A percentile compares a stretch with the other conserved stretches of the same genome.
Evolutionary conservation across 1,139 yeast genomes (phyloP).

Genomic region (Sugiyamaella paludigena): DNA sequence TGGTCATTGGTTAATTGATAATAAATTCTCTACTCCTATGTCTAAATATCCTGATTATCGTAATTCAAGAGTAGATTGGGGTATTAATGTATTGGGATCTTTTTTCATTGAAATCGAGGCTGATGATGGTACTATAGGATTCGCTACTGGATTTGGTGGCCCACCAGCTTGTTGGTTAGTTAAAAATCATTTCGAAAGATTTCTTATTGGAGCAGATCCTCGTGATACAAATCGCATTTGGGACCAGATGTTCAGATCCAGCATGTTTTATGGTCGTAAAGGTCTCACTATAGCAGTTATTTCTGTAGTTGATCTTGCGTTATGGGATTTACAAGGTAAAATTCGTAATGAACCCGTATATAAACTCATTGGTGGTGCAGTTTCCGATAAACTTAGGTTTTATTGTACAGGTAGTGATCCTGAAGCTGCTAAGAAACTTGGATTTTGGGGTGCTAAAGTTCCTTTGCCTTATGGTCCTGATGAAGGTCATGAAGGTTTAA

Average conservation of each 20-base stretch:
- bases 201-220: conserved; percentile 47
- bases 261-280: conserved; percentile 52
- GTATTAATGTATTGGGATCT: conserved; percentile 51
- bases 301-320: conserved; percentile 47
- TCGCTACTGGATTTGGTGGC: conserved; percentile 55
- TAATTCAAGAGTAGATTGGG: conserved; percentile 47
- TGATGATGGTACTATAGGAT: conserved; percentile 48
- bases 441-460: conserved; percentile 53
- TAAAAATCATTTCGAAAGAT: conserved; percentile 46
- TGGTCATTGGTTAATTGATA: conserved; percentile 51
- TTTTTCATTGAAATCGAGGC: conserved; percentile 50
- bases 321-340: conserved; percentile 51
- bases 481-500: conserved; percentile 47
- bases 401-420: conserved; percentile 51
- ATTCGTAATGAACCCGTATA: conserved; percentile 50
- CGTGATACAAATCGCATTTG: conserved; percentile 45
- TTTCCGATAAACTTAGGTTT: conserved; percentile 45
- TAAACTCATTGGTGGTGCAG: conserved; percentile 51
- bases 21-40: conserved; percentile 49
- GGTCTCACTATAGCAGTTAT: conserved; percentile 49
- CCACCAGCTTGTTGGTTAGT: conserved; percentile 51
- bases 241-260: conserved; percentile 50
- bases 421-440: conserved; percentile 46
- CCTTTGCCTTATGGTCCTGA: conserved; percentile 52
- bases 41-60: conserved; percentile 47